Conservation (phyloP, 2,329 filamentous ascomycete genomes). For the Aspergillus sp. region DNA sequence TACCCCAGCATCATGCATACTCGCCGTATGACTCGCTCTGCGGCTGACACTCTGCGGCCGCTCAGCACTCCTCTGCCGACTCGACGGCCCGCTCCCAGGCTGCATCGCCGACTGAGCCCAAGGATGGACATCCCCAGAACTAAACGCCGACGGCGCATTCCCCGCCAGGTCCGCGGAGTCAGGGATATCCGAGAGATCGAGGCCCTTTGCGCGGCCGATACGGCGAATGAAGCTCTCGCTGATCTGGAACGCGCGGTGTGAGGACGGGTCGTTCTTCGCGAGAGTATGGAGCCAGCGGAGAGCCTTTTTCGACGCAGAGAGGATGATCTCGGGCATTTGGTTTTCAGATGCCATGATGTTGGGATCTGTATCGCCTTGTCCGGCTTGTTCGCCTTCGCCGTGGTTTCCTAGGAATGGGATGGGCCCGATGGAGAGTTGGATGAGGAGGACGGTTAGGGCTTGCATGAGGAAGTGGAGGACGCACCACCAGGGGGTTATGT, state of each 20-base stretch:
- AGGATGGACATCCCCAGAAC: no score
- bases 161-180: neutral
- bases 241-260: neutral
- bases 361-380: neutral
- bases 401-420: neutral
- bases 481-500: conserved; percentile 41
- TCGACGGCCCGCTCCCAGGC: neutral
- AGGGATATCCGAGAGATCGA: neutral
- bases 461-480: conserved; percentile 44
- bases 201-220: neutral
- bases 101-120: neutral
- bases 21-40: no score
- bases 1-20: neutral
- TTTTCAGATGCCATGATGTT: no score
- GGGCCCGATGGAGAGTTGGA: conserved; percentile 14
- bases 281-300: neutral
- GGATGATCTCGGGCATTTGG: neutral
- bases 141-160: neutral
- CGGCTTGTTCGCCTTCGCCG: neutral
- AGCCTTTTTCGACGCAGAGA: neutral
- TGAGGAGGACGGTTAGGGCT: conserved; percentile 38
- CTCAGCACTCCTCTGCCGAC: neutral
- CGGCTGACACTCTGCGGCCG: neutral
- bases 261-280: neutral
- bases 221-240: neutral